These are phyloP conservation scores for Vanderwaltozyma tropicalis DNA, from an alignment of 805 yeast species.

Conservation along the genomic window DNA sequence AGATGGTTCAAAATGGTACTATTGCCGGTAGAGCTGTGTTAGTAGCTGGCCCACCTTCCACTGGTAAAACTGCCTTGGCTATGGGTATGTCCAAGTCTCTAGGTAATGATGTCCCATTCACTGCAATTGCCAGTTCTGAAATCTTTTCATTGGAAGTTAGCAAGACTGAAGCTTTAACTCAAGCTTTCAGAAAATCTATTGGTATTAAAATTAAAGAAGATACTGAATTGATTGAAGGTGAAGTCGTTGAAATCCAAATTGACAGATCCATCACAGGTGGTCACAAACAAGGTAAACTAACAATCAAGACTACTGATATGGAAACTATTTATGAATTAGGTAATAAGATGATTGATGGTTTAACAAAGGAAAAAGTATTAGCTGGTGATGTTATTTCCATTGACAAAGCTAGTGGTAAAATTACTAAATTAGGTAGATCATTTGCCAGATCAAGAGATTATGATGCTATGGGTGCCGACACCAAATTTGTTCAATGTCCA, in stretches of 20 bases:
- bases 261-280: constrained; percentile 94
- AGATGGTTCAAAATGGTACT: constrained; percentile 86
- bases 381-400: constrained; percentile 96
- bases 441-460: constrained; percentile 94
- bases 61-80: constrained; percentile 98
- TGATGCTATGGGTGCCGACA: constrained; percentile 98
- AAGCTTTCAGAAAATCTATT: constrained; percentile 90
- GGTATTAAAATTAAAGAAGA: constrained; percentile 95
- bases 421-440: constrained; percentile 89
- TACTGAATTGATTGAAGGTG: constrained; percentile 96
- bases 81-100: constrained; percentile 77
- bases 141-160: constrained; percentile 83
- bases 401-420: constrained; percentile 91
- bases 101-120: constrained; percentile 74
- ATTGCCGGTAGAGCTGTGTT: constrained; percentile 95
- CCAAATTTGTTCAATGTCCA: constrained; percentile 95
- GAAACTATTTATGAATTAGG: constrained; percentile 96
- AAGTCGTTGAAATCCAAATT: constrained; percentile 92
- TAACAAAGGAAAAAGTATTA: constrained; percentile 86
- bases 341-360: constrained; percentile 85
- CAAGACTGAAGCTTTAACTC: constrained; percentile 93
- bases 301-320: constrained; percentile 96
- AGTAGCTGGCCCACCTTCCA: constrained; percentile 96
- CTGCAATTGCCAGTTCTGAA: constrained; percentile 91
- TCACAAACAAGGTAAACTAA: constrained; percentile 94